Evolutionary conservation across 2,329 filamentous ascomycete genomes (phyloP).

Genomic region (Pseudogymnoascus sp.): DNA sequence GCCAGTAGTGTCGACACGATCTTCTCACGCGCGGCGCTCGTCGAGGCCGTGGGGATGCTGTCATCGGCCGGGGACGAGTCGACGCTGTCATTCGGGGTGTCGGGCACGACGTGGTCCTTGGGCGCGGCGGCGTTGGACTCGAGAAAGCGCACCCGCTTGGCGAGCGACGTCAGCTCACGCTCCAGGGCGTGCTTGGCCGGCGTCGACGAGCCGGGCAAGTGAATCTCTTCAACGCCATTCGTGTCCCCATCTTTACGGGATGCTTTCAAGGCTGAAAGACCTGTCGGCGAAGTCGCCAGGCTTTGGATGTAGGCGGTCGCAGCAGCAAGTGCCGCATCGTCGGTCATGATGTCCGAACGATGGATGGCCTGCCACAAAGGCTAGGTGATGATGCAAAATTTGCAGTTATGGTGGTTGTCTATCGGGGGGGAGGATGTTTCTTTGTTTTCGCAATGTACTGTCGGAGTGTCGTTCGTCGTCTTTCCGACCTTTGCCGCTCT

Average conservation of each 20-base stretch:
- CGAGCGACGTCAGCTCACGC: slow-evolving; percentile 70
- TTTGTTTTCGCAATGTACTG: neutral
- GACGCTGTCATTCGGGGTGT: slow-evolving; percentile 70
- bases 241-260: slow-evolving; percentile 15
- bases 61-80: slow-evolving; percentile 58
- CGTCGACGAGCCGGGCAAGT: slow-evolving; percentile 68
- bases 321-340: slow-evolving; percentile 46
- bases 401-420: neutral
- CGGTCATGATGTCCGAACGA: slow-evolving; percentile 24
- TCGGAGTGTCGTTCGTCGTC: neutral
- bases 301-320: slow-evolving; percentile 45
- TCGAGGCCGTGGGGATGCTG: slow-evolving; percentile 33
- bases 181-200: slow-evolving; percentile 72
- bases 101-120: slow-evolving; percentile 55
- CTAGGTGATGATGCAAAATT: neutral
- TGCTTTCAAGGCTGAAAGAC: slow-evolving; percentile 11
- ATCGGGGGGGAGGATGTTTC: neutral
- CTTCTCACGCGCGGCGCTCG: slow-evolving; percentile 35
- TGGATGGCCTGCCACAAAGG: slow-evolving; percentile 17
- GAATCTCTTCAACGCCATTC: slow-evolving; percentile 34
- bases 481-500: neutral
- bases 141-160: slow-evolving; percentile 68
- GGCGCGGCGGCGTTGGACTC: slow-evolving; percentile 65
- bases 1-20: slow-evolving; percentile 26
- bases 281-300: slow-evolving; percentile 38